Evolutionary conservation across 176 grass and related monocot genomes (phyloP).

Genomic region (Cenchrus purpureus): DNA sequence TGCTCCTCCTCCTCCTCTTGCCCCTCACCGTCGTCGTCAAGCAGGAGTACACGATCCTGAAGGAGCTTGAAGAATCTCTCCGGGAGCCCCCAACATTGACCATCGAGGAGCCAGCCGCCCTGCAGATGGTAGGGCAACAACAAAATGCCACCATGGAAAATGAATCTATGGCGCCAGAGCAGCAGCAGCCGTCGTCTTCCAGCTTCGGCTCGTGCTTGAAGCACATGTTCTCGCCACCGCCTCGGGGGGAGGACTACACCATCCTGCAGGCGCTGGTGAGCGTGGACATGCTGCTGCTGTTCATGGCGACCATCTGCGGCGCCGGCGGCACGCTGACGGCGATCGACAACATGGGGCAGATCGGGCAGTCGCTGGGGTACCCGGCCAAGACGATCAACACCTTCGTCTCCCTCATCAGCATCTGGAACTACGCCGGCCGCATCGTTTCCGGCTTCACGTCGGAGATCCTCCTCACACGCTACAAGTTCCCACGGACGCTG

Average conservation of each 20-base stretch:
- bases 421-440: constrained; percentile 59
- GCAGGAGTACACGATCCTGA: not conserved
- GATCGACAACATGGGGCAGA: constrained; percentile 64
- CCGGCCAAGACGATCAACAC: constrained; percentile 32
- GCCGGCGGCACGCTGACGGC: constrained; percentile 55
- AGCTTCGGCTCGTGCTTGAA: too few species aligned
- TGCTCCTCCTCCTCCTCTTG: not conserved
- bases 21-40: not conserved
- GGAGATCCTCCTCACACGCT: constrained; percentile 30
- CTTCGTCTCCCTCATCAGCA: constrained; percentile 60
- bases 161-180: too few species aligned
- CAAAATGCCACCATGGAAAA: too few species aligned
- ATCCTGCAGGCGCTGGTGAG: constrained; percentile 48
- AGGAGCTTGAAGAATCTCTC: too few species aligned
- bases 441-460: constrained; percentile 44
- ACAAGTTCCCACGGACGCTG: constrained; percentile 45
- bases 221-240: too few species aligned
- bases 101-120: too few species aligned
- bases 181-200: not conserved
- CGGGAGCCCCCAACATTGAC: too few species aligned
- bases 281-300: constrained; percentile 76
- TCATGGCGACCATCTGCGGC: constrained; percentile 53
- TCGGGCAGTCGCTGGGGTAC: constrained; percentile 51
- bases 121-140: too few species aligned
- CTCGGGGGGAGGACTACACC: too few species aligned